Evolutionary conservation across 306 rosid genomes (phyloP).

Genomic region (Prunus kanzakura): DNA sequence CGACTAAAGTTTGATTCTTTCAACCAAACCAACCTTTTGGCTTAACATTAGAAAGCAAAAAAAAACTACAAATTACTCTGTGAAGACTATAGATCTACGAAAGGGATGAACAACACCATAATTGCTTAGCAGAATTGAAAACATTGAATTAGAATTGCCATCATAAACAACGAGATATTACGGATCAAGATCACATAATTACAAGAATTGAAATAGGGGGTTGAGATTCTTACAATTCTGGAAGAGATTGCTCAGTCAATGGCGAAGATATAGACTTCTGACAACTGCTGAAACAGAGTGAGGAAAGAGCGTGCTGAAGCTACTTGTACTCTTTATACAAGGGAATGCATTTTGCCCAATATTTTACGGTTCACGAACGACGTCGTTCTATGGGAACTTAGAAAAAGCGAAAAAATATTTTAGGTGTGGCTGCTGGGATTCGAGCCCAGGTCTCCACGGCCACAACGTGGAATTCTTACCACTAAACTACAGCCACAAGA

Average conservation of each 20-base stretch:
- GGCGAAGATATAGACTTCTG: neutral
- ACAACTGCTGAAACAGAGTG: neutral
- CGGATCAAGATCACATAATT: neutral
- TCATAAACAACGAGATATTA: neutral
- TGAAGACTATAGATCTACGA: neutral
- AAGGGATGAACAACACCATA: neutral
- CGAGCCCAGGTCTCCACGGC: constrained; percentile 33
- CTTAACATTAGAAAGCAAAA: neutral
- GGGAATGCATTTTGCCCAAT: neutral
- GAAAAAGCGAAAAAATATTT: accelerated
- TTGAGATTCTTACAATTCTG: neutral
- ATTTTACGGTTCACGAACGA: neutral
- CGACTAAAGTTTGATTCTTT: neutral
- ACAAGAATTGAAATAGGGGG: neutral
- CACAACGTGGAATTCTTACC: constrained; percentile 40
- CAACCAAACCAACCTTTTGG: neutral
- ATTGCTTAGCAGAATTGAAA: neutral
- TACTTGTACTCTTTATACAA: neutral
- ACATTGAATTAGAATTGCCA: neutral
- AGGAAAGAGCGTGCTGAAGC: neutral
- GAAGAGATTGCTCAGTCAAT: neutral
- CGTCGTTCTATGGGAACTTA: neutral
- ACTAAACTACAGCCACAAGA: constrained; percentile 25
- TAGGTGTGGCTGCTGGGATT: constrained; percentile 22
- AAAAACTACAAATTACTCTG: neutral